Percentiles rank a stretch among this genome's conserved stretches.
These are phyloP conservation scores for Lichenothelia convexa DNA, from an alignment of 495 filamentous ascomycete species.

Conservation along the genomic window DNA sequence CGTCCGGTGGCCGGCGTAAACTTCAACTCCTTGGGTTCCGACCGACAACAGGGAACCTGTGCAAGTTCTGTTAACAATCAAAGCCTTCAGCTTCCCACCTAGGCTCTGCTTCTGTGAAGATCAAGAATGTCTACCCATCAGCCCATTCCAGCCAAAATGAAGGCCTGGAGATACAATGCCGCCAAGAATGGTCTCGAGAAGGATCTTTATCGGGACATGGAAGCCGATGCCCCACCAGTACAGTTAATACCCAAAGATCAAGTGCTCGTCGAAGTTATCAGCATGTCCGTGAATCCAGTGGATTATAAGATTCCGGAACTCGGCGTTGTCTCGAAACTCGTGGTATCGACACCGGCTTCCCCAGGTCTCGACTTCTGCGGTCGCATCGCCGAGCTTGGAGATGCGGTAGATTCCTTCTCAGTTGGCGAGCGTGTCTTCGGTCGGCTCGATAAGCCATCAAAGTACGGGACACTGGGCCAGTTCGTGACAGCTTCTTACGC, in stretches of 20 bases:
- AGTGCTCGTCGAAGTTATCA: slow-evolving; percentile 16
- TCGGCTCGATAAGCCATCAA: slow-evolving; percentile 1
- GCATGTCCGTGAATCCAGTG: slow-evolving; percentile 14
- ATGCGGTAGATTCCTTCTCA: slow-evolving; percentile 3
- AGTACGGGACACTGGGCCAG: slow-evolving; percentile 13
- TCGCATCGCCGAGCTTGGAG: slow-evolving; percentile 9
- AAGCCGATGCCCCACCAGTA: slow-evolving; percentile 1
- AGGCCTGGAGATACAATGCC: slow-evolving; percentile 12
- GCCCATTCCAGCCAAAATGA: slow-evolving; percentile 11
- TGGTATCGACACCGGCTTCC: slow-evolving; percentile 9
- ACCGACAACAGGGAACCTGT: too few species aligned
- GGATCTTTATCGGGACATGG: slow-evolving; percentile 10
- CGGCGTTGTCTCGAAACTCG: slow-evolving; percentile 6
- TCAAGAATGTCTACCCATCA: slow-evolving; percentile 3
- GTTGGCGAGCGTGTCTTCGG: slow-evolving; percentile 19
- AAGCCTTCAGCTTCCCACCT: too few species aligned
- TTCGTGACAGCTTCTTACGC: slow-evolving; percentile 9
- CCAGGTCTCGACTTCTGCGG: slow-evolving; percentile 19
- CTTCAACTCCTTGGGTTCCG: too few species aligned
- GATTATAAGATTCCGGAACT: slow-evolving; percentile 19
- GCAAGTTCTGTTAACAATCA: too few species aligned
- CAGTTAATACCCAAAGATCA: slow-evolving; percentile 1
- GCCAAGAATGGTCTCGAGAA: slow-evolving; percentile 15
- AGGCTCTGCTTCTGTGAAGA: too few species aligned
- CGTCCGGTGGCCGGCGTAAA: too few species aligned